Evolutionary conservation across 768 basidiomycete genomes (phyloP), one percentile per base, ranked within the genome.

Genomic region (Chiua virens): DNA sequence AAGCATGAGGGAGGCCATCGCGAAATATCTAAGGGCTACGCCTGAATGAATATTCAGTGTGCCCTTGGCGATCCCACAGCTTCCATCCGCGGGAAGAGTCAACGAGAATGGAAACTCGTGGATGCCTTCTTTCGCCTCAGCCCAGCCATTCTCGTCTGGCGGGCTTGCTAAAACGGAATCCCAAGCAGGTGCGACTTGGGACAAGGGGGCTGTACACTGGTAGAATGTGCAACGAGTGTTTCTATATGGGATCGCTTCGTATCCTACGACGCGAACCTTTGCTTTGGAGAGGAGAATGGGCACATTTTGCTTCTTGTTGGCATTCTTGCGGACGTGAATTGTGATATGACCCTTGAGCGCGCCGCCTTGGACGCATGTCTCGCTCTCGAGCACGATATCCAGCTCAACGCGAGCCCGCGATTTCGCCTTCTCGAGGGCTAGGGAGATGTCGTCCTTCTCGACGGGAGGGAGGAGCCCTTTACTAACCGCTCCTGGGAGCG

Each of bases 211-310:
- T 8, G 86, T 82, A 63, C 79, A 80, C 58, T 92, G 90, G 64
- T 89, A 95, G 69, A 97, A 96, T 13, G 86, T 84, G 64, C 89
- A 83, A 15, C 86, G 75, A n/a, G 79, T 75, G 22, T 78, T 75
- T 48, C 79, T 73, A 41, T 77, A 72, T 0, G 79, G 73, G 38
- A 83, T 76, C 38, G 81, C 83, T 71, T 96, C 94, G 64, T 92
- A 93, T 5, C 94, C 92, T 46, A 95, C 78, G 20, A 94, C 75
- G 51, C 92, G 76, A 28, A 95, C 67, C 72, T 92, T 95, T 5
- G 84, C 89, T 34, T 78, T 83, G 35, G 83, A 83, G 14, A 96
- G 68, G 57, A 83, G 72, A 4, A 92, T 63, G n/a, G 80, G 73
- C 2, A 77, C 65, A 2, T 40, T 49, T 39, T 74, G 73, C 49